Percentiles rank a stretch among this genome's conserved stretches.
phyloP scores from a whole-genome alignment of 2,329 filamentous ascomycete species.

The Monilinia fructicola region DNA sequence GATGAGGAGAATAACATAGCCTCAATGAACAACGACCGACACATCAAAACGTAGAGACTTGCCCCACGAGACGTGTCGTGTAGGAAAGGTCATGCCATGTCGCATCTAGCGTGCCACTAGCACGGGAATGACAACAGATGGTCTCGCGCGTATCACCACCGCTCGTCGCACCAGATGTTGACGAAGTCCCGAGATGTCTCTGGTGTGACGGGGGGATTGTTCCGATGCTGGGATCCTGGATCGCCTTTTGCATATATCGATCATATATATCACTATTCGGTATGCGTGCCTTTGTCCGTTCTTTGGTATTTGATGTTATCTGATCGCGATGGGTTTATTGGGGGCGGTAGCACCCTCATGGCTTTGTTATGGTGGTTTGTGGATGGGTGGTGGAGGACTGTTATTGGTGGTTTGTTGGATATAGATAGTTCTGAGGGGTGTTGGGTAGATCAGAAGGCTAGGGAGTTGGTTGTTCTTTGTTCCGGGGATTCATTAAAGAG shows the following conservation, averaged over 20 bases:
- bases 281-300: background rate
- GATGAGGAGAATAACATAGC: background rate
- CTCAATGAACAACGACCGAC: background rate
- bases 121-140: conserved; percentile 2
- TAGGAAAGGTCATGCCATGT: background rate
- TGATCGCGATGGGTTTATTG: conserved; percentile 7
- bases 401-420: background rate
- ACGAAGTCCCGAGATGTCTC: background rate
- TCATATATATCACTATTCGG: background rate
- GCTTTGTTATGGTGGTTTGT: background rate
- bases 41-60: background rate
- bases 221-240: conserved; percentile 8
- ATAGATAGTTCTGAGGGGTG: too few relatives aligned
- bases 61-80: background rate
- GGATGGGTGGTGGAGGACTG: background rate
- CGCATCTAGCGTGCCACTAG: conserved; percentile 8
- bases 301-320: conserved; percentile 5
- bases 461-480: background rate
- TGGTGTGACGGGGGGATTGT: background rate
- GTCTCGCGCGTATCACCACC: background rate
- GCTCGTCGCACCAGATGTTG: background rate
- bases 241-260: conserved; percentile 14
- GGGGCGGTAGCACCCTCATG: background rate
- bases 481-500: background rate
- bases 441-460: too few relatives aligned